A percentile compares a stretch with the other conserved stretches of the same genome.
These are phyloP conservation scores for Drosera capensis DNA, from an alignment of 148 eudicot species.

Conservation along the genomic window DNA sequence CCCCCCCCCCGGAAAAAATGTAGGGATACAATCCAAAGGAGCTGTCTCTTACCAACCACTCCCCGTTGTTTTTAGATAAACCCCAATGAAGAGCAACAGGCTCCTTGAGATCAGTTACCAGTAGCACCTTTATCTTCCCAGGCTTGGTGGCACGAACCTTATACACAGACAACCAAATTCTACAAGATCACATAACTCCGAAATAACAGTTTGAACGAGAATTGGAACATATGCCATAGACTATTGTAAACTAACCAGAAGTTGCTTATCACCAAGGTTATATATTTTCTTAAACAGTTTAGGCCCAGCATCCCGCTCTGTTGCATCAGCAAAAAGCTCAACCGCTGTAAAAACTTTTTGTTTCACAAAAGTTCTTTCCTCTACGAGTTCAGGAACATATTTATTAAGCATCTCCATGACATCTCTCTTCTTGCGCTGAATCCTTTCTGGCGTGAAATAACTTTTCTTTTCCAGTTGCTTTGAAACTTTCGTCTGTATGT, in stretches of 20 bases:
- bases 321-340: slow-evolving; percentile 38
- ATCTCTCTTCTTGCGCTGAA: slow-evolving; percentile 84
- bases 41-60: slow-evolving; percentile 65
- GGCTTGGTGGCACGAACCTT: slow-evolving; percentile 73
- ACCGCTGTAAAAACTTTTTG: slow-evolving; percentile 45
- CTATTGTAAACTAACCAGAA: slow-evolving; percentile 49
- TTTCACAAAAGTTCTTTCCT: slow-evolving; percentile 14
- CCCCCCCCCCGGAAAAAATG: too few species aligned
- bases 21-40: slow-evolving; percentile 4
- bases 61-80: slow-evolving; percentile 51
- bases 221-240: background rate
- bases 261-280: slow-evolving; percentile 52
- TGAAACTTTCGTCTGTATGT: slow-evolving; percentile 52
- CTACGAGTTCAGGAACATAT: slow-evolving; percentile 16
- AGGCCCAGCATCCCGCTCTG: slow-evolving; percentile 31
- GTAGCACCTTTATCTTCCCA: slow-evolving; percentile 36
- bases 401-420: slow-evolving; percentile 44
- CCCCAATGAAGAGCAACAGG: slow-evolving; percentile 92
- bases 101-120: slow-evolving; percentile 57
- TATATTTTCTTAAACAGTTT: slow-evolving; percentile 39
- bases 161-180: background rate
- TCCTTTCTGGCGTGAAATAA: slow-evolving; percentile 27
- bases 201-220: slow-evolving; percentile 1
- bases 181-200: background rate
- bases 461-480: slow-evolving; percentile 39